phyloP scores from a whole-genome alignment of 177 flowering plant genomes.

The Tripterygium wilfordii region DNA sequence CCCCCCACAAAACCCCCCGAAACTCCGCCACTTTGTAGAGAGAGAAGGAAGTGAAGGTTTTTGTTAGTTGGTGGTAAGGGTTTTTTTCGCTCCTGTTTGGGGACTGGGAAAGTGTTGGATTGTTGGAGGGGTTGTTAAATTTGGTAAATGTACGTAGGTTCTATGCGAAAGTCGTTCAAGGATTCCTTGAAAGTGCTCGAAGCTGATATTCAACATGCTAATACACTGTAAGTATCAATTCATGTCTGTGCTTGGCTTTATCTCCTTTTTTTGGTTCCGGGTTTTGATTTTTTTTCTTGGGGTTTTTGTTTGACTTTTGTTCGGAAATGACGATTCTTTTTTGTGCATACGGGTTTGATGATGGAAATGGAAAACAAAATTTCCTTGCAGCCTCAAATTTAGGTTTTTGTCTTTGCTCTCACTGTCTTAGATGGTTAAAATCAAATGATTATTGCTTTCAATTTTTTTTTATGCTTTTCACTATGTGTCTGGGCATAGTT shows the following conservation, averaged over 20 bases:
- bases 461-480: too few relatives aligned
- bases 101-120: slow-evolving; percentile 1
- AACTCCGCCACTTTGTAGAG: too few relatives aligned
- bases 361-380: too few relatives aligned
- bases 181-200: slow-evolving; percentile 76
- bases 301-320: neutral
- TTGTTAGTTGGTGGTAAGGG: slow-evolving; percentile 2
- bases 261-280: neutral
- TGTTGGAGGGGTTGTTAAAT: neutral
- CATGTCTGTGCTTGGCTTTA: neutral
- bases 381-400: too few relatives aligned
- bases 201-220: slow-evolving; percentile 87
- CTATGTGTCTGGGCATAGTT: too few relatives aligned
- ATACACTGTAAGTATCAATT: slow-evolving; percentile 55
- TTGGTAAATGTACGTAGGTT: slow-evolving; percentile 31
- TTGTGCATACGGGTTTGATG: too few relatives aligned
- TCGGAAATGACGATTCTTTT: slow-evolving; percentile 1
- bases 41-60: slow-evolving; percentile 6
- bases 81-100: neutral
- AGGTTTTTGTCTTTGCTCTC: neutral
- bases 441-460: too few relatives aligned
- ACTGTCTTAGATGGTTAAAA: too few relatives aligned
- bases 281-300: neutral
- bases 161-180: slow-evolving; percentile 74
- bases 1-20: slow-evolving; percentile 3